Conservation (phyloP, 2,329 filamentous ascomycete genomes). For the Trichoderma gracile region DNA sequence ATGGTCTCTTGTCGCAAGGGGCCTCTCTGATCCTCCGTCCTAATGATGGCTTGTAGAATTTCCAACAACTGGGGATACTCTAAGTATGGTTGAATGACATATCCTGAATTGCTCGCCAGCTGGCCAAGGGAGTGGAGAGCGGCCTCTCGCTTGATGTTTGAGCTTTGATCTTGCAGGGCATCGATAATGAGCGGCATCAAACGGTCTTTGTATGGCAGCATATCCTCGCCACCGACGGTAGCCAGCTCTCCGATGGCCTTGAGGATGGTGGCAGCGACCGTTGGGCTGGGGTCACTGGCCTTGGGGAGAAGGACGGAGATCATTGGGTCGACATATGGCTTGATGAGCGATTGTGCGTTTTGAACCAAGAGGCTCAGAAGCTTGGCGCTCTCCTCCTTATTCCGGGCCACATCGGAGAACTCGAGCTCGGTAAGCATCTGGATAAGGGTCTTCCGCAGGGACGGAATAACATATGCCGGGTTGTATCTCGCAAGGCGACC, state of each 20-base stretch:
- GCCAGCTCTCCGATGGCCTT: conserved; percentile 93
- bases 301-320: conserved; percentile 93
- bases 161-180: conserved; percentile 90
- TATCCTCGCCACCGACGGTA: conserved; percentile 89
- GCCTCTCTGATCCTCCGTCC: conserved; percentile 81
- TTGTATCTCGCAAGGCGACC: conserved; percentile 89
- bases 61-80: conserved; percentile 94
- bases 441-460: conserved; percentile 88
- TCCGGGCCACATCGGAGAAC: conserved; percentile 89
- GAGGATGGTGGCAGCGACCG: conserved; percentile 91
- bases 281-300: conserved; percentile 78
- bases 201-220: conserved; percentile 85
- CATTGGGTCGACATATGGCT: conserved; percentile 96
- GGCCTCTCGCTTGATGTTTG: conserved; percentile 84
- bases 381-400: conserved; percentile 95
- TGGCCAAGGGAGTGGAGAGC: conserved; percentile 89
- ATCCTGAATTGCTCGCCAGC: conserved; percentile 91
- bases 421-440: conserved; percentile 95
- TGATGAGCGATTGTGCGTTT: conserved; percentile 89
- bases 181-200: conserved; percentile 96
- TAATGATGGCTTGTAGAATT: conserved; percentile 90
- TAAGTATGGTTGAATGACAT: conserved; percentile 93
- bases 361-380: conserved; percentile 89
- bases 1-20: conserved; percentile 90
- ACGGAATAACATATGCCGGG: conserved; percentile 96